Evolutionary conservation across 2,329 filamentous ascomycete genomes (phyloP).

Genomic region (Ophiocordyceps camponoti-saundersi): DNA sequence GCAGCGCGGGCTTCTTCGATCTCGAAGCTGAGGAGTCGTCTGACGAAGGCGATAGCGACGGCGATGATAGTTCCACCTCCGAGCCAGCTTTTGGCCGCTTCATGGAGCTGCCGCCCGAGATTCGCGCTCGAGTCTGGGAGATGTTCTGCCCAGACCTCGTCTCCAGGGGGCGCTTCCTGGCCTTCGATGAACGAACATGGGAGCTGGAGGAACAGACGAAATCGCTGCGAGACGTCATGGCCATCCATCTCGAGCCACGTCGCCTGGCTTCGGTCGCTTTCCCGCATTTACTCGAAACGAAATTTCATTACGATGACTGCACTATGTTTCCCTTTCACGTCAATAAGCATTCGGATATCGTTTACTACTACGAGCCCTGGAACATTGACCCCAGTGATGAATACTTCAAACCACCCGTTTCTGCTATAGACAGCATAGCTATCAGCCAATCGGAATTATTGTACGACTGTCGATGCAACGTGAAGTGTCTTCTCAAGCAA

Average conservation of each 20-base stretch:
- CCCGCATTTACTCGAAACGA: constrained; percentile 15
- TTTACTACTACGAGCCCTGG: constrained; percentile 6
- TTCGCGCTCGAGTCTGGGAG: constrained; percentile 16
- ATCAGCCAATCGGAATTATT: not conserved
- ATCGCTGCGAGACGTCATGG: constrained; percentile 12
- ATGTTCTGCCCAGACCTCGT: constrained; percentile 13
- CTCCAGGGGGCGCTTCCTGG: constrained; percentile 7
- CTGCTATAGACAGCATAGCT: too few relatives aligned
- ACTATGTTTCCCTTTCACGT: constrained; percentile 11
- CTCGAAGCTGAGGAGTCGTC: constrained; percentile 4
- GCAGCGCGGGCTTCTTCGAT: constrained; percentile 2
- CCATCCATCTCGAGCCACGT: constrained; percentile 19
- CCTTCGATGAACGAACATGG: constrained; percentile 3
- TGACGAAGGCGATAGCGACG: not conserved
- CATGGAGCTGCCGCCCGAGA: constrained; percentile 13
- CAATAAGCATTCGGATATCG: constrained; percentile 14
- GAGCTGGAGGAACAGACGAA: constrained; percentile 9
- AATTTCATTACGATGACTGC: constrained; percentile 1
- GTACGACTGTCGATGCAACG: not conserved
- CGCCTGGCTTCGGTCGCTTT: constrained; percentile 12
- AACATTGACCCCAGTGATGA: too few relatives aligned
- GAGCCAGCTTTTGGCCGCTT: constrained; percentile 8
- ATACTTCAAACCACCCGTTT: too few relatives aligned
- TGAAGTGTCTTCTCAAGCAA: not conserved
- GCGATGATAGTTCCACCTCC: not conserved